Percentiles rank a stretch among this genome's conserved stretches.
Conservation (phyloP, 768 basidiomycete genomes). For the Exidia glandulosa region DNA sequence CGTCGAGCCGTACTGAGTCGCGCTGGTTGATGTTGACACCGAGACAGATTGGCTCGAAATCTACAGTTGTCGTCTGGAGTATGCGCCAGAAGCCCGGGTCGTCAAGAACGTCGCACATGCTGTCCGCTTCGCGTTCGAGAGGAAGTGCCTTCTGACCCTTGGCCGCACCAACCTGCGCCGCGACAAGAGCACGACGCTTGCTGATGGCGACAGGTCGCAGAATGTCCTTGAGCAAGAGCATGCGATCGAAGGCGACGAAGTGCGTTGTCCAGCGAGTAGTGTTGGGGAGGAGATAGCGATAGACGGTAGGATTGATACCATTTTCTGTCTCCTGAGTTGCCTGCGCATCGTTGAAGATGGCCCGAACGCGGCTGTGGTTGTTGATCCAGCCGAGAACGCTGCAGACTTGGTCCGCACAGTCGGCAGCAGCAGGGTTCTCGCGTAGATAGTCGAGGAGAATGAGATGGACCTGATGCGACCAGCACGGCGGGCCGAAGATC, state of each 20-base stretch:
- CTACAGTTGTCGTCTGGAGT: neutral
- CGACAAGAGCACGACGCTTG: neutral
- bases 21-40: neutral
- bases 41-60: neutral
- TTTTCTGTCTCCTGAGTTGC: slow-evolving; percentile 1
- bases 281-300: slow-evolving; percentile 21
- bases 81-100: neutral
- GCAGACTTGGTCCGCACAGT: slow-evolving; percentile 10
- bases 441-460: slow-evolving; percentile 24
- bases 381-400: slow-evolving; percentile 23
- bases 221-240: slow-evolving; percentile 13
- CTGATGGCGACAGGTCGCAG: slow-evolving; percentile 1
- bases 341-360: slow-evolving; percentile 18
- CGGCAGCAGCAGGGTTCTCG: slow-evolving; percentile 7
- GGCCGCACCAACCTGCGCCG: neutral
- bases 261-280: slow-evolving; percentile 24
- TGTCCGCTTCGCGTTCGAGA: neutral
- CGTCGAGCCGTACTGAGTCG: neutral
- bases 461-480: slow-evolving; percentile 23
- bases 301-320: neutral
- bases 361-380: slow-evolving; percentile 20
- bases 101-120: neutral
- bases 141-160: neutral
- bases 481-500: slow-evolving; percentile 14
- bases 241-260: slow-evolving; percentile 12